Percentiles rank a stretch among this genome's conserved stretches.
These are phyloP conservation scores for Talaromyces sp. DNA, from an alignment of 2,329 filamentous ascomycete genomes.

Conservation along the genomic window DNA sequence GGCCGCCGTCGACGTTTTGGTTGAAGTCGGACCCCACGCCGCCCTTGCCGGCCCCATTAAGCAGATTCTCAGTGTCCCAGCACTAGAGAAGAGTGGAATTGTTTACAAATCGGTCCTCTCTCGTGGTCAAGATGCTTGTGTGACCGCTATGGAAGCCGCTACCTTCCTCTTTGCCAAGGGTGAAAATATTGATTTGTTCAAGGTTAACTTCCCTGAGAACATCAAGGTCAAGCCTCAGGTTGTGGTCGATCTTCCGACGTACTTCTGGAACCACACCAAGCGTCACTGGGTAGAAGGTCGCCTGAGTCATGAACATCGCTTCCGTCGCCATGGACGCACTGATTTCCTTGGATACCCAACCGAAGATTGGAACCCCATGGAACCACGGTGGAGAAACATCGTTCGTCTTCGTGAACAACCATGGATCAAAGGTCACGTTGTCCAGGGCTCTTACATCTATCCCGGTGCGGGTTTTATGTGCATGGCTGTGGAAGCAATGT, in stretches of 20 bases:
- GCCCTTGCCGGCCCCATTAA: slow-evolving; percentile 23
- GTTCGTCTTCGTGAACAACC: slow-evolving; percentile 19
- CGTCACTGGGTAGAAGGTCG: neutral
- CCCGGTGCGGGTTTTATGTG: slow-evolving; percentile 25
- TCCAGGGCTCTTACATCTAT: slow-evolving; percentile 26
- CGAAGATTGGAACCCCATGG: neutral
- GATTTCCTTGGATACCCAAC: neutral
- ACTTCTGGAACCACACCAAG: slow-evolving; percentile 3
- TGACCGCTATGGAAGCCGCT: neutral
- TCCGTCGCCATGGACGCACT: neutral
- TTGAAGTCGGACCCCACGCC: slow-evolving; percentile 28
- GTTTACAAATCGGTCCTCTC: neutral
- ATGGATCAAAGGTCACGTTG: slow-evolving; percentile 28
- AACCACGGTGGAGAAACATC: neutral
- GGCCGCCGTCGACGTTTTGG: slow-evolving; percentile 14
- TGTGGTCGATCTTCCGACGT: slow-evolving; percentile 10
- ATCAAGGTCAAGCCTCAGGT: neutral
- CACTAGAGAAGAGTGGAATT: neutral
- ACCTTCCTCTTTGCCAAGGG: neutral
- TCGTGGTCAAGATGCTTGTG: neutral
- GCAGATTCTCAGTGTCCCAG: slow-evolving; percentile 14
- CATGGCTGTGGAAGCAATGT: slow-evolving; percentile 21
- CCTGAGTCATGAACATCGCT: neutral
- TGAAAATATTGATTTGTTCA: neutral
- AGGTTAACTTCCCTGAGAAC: neutral